A percentile compares a stretch with the other conserved stretches of the same genome.
These are phyloP conservation scores for Apiospora kogelbergensis DNA, from an alignment of 2,329 filamentous ascomycete genomes.

Conservation along the genomic window DNA sequence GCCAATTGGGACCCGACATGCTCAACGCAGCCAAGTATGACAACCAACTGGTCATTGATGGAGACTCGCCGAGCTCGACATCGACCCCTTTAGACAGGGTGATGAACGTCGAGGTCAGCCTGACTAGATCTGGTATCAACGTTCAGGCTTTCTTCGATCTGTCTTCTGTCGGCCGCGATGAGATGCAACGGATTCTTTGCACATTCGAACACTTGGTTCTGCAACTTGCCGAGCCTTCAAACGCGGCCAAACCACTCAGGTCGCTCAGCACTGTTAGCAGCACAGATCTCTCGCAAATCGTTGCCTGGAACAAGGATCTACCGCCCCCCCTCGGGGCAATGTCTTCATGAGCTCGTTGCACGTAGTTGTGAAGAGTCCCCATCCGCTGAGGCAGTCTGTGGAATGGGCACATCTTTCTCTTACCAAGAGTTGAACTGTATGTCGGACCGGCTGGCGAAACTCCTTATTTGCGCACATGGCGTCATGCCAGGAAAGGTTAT, in stretches of 20 bases:
- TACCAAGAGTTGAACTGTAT: constrained; percentile 8
- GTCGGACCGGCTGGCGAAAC: constrained; percentile 7
- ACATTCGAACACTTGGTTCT: constrained; percentile 8
- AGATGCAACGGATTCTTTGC: constrained; percentile 11
- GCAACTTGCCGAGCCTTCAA: constrained; percentile 9
- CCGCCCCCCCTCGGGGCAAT: background rate
- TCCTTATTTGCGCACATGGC: constrained; percentile 1
- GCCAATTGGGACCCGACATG: constrained; percentile 8
- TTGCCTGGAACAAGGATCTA: constrained; percentile 9
- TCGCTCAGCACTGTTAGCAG: constrained; percentile 1
- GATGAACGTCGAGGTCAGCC: constrained; percentile 10
- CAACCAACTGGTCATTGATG: constrained; percentile 11
- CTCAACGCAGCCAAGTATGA: constrained; percentile 12
- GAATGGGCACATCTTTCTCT: constrained; percentile 3
- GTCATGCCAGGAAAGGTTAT: constrained; percentile 2
- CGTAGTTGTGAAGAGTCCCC: background rate
- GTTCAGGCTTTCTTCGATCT: constrained; percentile 10
- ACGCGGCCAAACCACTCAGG: constrained; percentile 2
- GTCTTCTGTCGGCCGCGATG: constrained; percentile 5
- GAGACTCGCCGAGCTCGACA: background rate
- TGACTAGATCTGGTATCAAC: constrained; percentile 8
- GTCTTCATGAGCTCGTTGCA: background rate
- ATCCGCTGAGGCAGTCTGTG: constrained; percentile 9
- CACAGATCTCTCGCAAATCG: constrained; percentile 3
- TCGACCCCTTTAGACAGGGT: constrained; percentile 9